Base-by-base conservation (phyloP, 2,329 filamentous ascomycete genomes). In the Exophiala calicioides region DNA sequence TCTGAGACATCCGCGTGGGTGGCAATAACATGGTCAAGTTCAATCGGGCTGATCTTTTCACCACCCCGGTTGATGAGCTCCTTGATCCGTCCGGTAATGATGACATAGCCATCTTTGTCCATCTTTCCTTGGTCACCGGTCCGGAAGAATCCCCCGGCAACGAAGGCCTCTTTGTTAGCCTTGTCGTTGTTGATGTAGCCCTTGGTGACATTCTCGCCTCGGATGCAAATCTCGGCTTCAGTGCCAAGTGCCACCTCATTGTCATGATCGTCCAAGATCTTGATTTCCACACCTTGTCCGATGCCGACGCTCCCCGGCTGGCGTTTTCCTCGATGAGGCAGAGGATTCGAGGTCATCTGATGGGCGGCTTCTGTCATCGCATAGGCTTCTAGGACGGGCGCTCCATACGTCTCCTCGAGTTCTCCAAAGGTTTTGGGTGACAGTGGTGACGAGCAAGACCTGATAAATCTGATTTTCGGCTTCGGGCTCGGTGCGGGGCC, bases 81-180 rank as follows among this genome's bases (percentile, higher is more conserved):
- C 76, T 95, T 95, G 71, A 94, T 94, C 42, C 89, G 78, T n/a
- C 89, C 89, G 0, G 89, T 94, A 68, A 95, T 91, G 62, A 87
- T 77, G 8, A 95, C 73, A 63, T 93, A 94, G 50, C 88, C 87
- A 58, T 93, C 86, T 47, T 80, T 71, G 60, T 94, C 88, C 64
- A 81, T 77, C 69, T 85, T 86, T 38, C 89, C 89, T 67, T 94
- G 88, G 63, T 95, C 89, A 4, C 89, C 89, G 0, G 89, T 94
- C 58, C 88, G 80, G 79, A 95, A 94, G 72, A 88, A 94, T 7
- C 87, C 85, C n/a, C 75, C 74, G 55, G 79, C 74, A 20, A 85
- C 86, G 68, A 88, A 93, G 0, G 86, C 82, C 5, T 82, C 77
- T 21, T 78, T 77, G 65, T 93, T 94, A 47, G 89, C 89, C 15